Percentiles rank a stretch among this genome's conserved stretches.
phyloP scores from a whole-genome alignment of 257 asterid genomes.

The Hygrophila difformis region DNA sequence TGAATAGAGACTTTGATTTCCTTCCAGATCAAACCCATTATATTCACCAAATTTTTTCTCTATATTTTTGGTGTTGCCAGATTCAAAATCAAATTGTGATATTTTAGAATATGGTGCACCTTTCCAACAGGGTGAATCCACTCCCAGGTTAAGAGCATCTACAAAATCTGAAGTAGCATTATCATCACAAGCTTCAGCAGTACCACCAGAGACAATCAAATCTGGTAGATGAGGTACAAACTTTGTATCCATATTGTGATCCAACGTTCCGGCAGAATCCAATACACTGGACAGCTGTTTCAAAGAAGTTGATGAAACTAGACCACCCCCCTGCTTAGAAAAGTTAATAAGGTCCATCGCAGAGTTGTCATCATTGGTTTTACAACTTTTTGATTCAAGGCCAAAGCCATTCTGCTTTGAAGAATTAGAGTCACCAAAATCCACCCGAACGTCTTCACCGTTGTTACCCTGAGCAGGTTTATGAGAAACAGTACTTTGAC shows the following conservation, averaged over 20 bases:
- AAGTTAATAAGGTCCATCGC: constrained; percentile 23
- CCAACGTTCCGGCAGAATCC: constrained; percentile 22
- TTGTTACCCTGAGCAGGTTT: constrained; percentile 22
- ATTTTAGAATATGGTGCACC: constrained; percentile 63
- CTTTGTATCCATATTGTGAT: constrained; percentile 14
- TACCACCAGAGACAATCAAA: constrained; percentile 23
- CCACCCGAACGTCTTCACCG: constrained; percentile 22
- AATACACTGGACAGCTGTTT: constrained; percentile 26
- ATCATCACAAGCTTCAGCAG: constrained; percentile 18
- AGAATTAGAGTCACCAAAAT: constrained; percentile 21
- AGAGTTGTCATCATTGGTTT: constrained; percentile 23
- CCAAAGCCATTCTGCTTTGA: constrained; percentile 30
- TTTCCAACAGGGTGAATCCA: constrained; percentile 98
- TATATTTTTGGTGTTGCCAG: constrained; percentile 19
- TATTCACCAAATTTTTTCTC: constrained; percentile 28
- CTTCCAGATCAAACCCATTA: constrained; percentile 25
- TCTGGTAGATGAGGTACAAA: constrained; percentile 32
- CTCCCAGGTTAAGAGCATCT: constrained; percentile 53
- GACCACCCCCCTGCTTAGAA: constrained; percentile 27
- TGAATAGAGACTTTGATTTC: constrained; percentile 23
- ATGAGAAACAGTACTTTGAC: constrained; percentile 22
- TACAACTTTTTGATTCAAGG: constrained; percentile 21
- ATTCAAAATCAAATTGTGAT: constrained; percentile 42
- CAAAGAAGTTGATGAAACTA: constrained; percentile 20
- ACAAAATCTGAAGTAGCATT: constrained; percentile 46